These are phyloP conservation scores for Gracilaria gracilis DNA, from an alignment of 23 red algal genomes.

Conservation along the genomic window DNA sequence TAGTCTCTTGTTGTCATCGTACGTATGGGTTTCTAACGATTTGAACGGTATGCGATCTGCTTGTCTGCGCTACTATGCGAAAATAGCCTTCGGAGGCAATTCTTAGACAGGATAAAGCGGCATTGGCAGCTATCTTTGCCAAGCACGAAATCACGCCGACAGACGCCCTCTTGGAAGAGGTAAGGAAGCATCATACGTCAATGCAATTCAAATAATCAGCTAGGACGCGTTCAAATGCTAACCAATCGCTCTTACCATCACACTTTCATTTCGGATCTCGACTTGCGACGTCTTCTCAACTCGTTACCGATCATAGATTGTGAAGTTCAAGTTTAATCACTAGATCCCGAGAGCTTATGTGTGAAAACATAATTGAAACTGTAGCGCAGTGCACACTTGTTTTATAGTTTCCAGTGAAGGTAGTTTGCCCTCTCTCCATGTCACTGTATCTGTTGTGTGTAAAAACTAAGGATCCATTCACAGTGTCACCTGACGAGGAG, in stretches of 20 bases:
- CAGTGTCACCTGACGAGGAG: background rate
- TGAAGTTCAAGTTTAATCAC: constrained; percentile 82
- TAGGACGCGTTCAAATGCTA: background rate
- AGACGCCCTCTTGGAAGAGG: constrained; percentile 68
- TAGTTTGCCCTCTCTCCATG: background rate
- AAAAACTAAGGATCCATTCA: too few species aligned
- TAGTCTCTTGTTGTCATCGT: background rate
- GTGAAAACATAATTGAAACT: constrained; percentile 1
- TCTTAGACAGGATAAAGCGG: constrained; percentile 26
- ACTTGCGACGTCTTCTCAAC: background rate
- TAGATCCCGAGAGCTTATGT: background rate
- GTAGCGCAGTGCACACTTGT: background rate
- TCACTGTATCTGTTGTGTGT: background rate
- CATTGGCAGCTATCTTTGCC: constrained; percentile 41
- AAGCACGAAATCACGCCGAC: constrained; percentile 48
- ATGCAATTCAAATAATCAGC: background rate
- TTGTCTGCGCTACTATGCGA: background rate
- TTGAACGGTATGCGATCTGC: background rate
- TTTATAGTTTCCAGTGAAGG: background rate
- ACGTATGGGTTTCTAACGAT: background rate
- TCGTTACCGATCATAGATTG: constrained; percentile 6
- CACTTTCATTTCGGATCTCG: background rate
- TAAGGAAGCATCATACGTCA: background rate
- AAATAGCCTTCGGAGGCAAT: constrained; percentile 33
- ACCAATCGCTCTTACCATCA: background rate